phyloP scores from a whole-genome alignment of 371 early-diverging fungal genomes.

The Saksenaea vasiformis region DNA sequence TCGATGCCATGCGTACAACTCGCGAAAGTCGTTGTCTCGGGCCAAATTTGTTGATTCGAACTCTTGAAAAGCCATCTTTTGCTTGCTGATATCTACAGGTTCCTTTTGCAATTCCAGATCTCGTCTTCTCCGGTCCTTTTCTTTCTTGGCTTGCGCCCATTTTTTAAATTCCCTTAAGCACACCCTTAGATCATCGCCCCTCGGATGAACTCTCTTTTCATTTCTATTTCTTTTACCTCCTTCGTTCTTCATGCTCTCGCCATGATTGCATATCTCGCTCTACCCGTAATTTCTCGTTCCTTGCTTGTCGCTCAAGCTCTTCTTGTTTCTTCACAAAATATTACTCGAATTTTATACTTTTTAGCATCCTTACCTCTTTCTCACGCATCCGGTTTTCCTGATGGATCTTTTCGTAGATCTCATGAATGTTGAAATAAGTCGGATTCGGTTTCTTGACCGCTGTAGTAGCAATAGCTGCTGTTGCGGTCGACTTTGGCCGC shows the following conservation, averaged over 20 bases:
- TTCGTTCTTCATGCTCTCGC: slow-evolving; percentile 9
- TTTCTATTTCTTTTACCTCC: slow-evolving; percentile 5
- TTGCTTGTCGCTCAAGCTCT: slow-evolving; percentile 12
- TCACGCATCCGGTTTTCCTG: slow-evolving; percentile 31
- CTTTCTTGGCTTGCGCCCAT: slow-evolving; percentile 9
- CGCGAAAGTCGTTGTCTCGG: slow-evolving; percentile 32
- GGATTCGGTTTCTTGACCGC: not conserved
- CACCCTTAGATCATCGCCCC: not conserved
- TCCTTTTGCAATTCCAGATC: slow-evolving; percentile 13
- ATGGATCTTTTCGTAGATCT: slow-evolving; percentile 27
- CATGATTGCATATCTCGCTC: slow-evolving; percentile 3
- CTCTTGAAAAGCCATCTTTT: slow-evolving; percentile 29
- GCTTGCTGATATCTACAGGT: slow-evolving; percentile 35
- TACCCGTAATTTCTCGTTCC: not conserved
- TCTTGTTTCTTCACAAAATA: slow-evolving; percentile 18
- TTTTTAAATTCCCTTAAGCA: not conserved
- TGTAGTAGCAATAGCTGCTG: slow-evolving; percentile 6
- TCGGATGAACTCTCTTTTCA: not conserved
- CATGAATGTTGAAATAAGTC: slow-evolving; percentile 28
- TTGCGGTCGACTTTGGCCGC: not conserved
- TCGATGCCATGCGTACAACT: slow-evolving; percentile 30
- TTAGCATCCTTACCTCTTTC: slow-evolving; percentile 26
- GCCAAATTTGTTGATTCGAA: slow-evolving; percentile 26
- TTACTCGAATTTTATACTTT: not conserved
- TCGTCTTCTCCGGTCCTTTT: slow-evolving; percentile 13